These are phyloP conservation scores for Hypomontagnella monticulosa DNA, from an alignment of 495 filamentous ascomycete genomes.

Conservation along the genomic window DNA sequence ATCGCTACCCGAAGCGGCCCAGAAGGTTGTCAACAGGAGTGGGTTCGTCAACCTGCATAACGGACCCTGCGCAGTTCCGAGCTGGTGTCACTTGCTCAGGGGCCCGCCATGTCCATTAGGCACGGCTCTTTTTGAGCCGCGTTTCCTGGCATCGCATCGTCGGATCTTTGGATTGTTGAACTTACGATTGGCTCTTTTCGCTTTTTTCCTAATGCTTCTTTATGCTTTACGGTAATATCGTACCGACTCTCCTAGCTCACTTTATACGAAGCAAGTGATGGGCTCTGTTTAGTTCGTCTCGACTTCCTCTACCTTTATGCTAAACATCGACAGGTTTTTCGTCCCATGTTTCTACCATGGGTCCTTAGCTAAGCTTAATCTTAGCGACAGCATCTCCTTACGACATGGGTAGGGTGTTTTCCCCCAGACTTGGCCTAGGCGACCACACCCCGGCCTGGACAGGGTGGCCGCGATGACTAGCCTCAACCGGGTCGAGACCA, in stretches of 20 bases:
- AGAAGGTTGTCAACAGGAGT: constrained; percentile 16
- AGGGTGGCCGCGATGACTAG: constrained; percentile 5
- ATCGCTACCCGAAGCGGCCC: constrained; percentile 5
- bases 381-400: not conserved
- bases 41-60: constrained; percentile 7
- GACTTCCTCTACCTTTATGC: constrained; percentile 18
- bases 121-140: constrained; percentile 37
- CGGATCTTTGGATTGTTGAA: constrained; percentile 6
- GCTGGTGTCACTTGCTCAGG: constrained; percentile 6
- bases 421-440: constrained; percentile 3
- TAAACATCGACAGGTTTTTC: constrained; percentile 2
- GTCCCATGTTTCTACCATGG: constrained; percentile 15
- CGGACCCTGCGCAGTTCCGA: constrained; percentile 23
- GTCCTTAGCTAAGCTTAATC: constrained; percentile 4
- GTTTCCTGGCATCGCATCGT: constrained; percentile 39
- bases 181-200: constrained; percentile 19
- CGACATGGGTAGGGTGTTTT: constrained; percentile 26
- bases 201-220: constrained; percentile 8
- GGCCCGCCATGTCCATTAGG: constrained; percentile 8
- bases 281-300: constrained; percentile 19
- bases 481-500: constrained; percentile 18
- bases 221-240: constrained; percentile 14
- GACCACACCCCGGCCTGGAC: not conserved
- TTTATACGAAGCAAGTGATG: not conserved
- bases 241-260: constrained; percentile 11